Conservation (phyloP, 306 rosid genomes). For the Cicer judaicum region DNA sequence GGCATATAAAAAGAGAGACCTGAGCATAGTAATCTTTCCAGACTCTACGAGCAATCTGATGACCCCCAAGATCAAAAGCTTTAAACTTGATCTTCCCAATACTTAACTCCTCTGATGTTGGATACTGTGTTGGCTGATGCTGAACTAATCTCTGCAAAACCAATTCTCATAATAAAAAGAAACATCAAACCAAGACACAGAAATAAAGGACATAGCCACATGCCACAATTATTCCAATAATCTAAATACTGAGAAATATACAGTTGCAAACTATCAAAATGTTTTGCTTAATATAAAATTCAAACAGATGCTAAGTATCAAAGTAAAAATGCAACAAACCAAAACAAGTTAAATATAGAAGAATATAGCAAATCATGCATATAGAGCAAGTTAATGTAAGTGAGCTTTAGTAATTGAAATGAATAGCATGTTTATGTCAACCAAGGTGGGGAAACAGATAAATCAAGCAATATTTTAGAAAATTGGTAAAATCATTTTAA, state of each 20-base stretch:
- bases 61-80: slow-evolving; percentile 91
- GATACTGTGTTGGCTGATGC: slow-evolving; percentile 93
- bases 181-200: slow-evolving; percentile 24
- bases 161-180: slow-evolving; percentile 47
- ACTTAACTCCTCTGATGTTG: slow-evolving; percentile 92
- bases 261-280: slow-evolving; percentile 1
- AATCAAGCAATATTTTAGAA: not conserved
- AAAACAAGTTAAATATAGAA: slow-evolving; percentile 17
- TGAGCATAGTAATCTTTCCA: slow-evolving; percentile 97
- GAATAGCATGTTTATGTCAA: not conserved
- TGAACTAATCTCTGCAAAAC: slow-evolving; percentile 86
- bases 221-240: slow-evolving; percentile 2
- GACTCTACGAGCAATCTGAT: slow-evolving; percentile 87
- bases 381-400: not conserved
- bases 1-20: slow-evolving; percentile 43
- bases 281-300: slow-evolving; percentile 1
- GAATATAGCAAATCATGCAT: not conserved
- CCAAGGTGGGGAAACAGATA: not conserved
- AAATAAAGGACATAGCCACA: slow-evolving; percentile 12
- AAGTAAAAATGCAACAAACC: not conserved
- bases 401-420: not conserved
- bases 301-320: not conserved
- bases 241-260: not conserved
- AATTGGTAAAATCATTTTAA: not conserved
- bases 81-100: slow-evolving; percentile 94